Evolutionary conservation across 2,329 filamentous ascomycete species (phyloP).

Genomic region (Curvularia eragrostidis): DNA sequence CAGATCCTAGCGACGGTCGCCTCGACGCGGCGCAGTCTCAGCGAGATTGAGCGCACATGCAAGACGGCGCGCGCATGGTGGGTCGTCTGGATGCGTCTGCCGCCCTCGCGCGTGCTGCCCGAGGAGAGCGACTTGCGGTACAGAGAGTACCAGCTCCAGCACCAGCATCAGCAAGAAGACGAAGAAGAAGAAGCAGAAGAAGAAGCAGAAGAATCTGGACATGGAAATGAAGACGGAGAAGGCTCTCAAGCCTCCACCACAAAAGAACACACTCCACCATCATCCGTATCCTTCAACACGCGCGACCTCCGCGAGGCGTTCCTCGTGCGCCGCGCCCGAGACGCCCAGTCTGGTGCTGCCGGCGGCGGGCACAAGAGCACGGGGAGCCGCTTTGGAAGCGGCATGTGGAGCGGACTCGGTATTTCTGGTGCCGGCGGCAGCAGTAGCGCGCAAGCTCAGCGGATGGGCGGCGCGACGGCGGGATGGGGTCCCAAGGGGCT

Average conservation of each 20-base stretch:
- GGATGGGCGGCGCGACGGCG: conserved; percentile 51
- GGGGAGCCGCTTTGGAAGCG: conserved; percentile 38
- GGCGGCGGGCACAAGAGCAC: conserved; percentile 11
- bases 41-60: conserved; percentile 65
- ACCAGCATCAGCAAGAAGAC: conserved; percentile 9
- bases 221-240: too few relatives aligned
- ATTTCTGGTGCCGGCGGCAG: conserved; percentile 15
- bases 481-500: conserved; percentile 66
- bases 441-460: conserved; percentile 27
- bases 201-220: too few relatives aligned
- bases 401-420: conserved; percentile 42
- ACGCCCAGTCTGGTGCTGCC: conserved; percentile 20
- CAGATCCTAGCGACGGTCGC: conserved; percentile 64
- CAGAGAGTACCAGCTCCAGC: background rate
- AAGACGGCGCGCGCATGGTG: conserved; percentile 72
- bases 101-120: conserved; percentile 28
- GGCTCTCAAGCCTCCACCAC: background rate
- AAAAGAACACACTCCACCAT: conserved; percentile 9
- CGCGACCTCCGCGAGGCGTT: conserved; percentile 52
- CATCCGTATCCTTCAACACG: conserved; percentile 32
- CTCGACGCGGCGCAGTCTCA: conserved; percentile 54
- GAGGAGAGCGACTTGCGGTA: background rate
- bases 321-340: conserved; percentile 50
- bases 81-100: conserved; percentile 68
- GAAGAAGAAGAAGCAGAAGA: too few relatives aligned